Conservation (phyloP, 192 early-diverging fungal genomes). For the Coemansia sp. region DNA sequence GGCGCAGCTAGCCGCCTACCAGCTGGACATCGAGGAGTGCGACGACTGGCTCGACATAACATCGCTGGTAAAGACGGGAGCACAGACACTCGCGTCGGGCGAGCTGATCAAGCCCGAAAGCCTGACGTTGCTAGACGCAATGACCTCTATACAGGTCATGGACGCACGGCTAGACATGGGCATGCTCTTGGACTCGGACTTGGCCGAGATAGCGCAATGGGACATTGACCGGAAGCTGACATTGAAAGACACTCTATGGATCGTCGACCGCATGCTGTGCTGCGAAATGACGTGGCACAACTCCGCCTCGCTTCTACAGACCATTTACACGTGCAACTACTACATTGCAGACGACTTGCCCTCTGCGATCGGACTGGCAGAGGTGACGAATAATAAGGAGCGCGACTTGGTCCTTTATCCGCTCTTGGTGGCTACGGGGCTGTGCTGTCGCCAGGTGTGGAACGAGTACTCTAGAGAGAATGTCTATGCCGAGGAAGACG, state of each 20-base stretch:
- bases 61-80: constrained; percentile 9
- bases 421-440: constrained; percentile 29
- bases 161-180: constrained; percentile 54
- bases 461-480: constrained; percentile 39
- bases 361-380: neutral
- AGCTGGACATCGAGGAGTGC: constrained; percentile 20
- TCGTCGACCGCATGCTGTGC: constrained; percentile 27
- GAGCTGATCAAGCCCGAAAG: constrained; percentile 25
- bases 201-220: constrained; percentile 32
- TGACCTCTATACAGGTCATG: constrained; percentile 50
- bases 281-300: constrained; percentile 51
- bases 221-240: constrained; percentile 24
- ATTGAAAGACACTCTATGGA: constrained; percentile 31
- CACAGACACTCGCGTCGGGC: constrained; percentile 23
- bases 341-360: constrained; percentile 13
- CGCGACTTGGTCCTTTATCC: constrained; percentile 47
- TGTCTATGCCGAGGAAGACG: constrained; percentile 45
- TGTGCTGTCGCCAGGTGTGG: constrained; percentile 36
- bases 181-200: constrained; percentile 28
- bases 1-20: neutral
- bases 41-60: constrained; percentile 47
- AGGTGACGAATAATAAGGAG: neutral
- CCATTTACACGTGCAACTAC: constrained; percentile 50
- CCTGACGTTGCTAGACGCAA: constrained; percentile 35
- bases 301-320: constrained; percentile 47